Evolutionary conservation across 306 rosid species (phyloP).

Genomic region (Cicer arietinum): DNA sequence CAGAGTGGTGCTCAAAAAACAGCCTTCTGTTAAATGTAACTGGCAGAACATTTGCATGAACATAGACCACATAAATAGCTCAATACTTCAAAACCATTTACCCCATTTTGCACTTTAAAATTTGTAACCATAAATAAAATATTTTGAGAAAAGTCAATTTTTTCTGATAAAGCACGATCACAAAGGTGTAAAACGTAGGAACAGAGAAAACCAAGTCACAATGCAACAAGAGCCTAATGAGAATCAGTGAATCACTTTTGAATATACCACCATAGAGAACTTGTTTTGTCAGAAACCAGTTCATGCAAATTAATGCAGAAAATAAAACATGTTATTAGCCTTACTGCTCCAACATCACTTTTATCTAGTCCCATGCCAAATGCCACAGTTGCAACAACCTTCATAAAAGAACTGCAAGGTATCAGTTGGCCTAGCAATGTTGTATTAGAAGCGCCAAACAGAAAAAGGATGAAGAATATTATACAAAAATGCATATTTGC

Average conservation of each 20-base stretch:
- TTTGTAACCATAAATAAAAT: conserved; percentile 12
- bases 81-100: conserved; percentile 24
- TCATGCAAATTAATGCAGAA: conserved; percentile 43
- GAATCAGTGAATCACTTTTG: conserved; percentile 37
- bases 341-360: conserved; percentile 94
- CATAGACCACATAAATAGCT: conserved; percentile 31
- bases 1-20: conserved; percentile 20
- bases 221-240: conserved; percentile 34
- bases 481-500: conserved; percentile 29
- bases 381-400: conserved; percentile 99
- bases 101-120: background rate
- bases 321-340: conserved; percentile 47
- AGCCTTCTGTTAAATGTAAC: conserved; percentile 6
- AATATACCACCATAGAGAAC: conserved; percentile 36
- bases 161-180: conserved; percentile 26
- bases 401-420: conserved; percentile 46
- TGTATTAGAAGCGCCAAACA: conserved; percentile 37
- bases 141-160: conserved; percentile 31
- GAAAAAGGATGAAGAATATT: conserved; percentile 25
- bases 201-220: conserved; percentile 22
- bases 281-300: conserved; percentile 37
- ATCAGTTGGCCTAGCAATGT: conserved; percentile 38
- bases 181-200: conserved; percentile 29
- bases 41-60: conserved; percentile 31
- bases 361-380: conserved; percentile 99